These are phyloP conservation scores for Boehmeria nivea DNA, from an alignment of 306 rosid species.

Conservation along the genomic window DNA sequence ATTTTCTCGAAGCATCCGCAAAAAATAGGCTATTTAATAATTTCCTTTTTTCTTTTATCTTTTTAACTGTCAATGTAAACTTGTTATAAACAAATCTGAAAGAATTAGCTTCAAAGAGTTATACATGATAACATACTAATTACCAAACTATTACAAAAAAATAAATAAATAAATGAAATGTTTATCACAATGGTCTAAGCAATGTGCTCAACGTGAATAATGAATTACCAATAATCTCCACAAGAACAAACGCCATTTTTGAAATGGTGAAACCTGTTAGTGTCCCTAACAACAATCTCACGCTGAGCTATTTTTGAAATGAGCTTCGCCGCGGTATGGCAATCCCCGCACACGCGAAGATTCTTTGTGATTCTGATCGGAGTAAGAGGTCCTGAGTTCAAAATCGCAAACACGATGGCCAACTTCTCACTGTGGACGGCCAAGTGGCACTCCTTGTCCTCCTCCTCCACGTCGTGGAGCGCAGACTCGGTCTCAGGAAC, in stretches of 20 bases:
- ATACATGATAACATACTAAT: too few species aligned
- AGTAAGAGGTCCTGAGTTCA: constrained; percentile 39
- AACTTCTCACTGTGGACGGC: constrained; percentile 73
- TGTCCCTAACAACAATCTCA: constrained; percentile 66
- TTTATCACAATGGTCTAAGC: too few species aligned
- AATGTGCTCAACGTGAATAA: too few species aligned
- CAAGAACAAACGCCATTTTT: constrained; percentile 64
- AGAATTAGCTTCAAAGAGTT: too few species aligned
- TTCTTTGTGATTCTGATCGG: constrained; percentile 71
- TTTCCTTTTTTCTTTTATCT: too few species aligned
- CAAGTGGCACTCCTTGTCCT: constrained; percentile 40
- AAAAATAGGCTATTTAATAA: too few species aligned
- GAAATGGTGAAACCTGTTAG: constrained; percentile 83
- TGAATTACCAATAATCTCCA: constrained; percentile 84
- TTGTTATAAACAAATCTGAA: too few species aligned
- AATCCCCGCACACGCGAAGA: constrained; percentile 77
- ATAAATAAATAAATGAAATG: too few species aligned
- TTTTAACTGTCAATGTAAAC: too few species aligned
- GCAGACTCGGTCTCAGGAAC: constrained; percentile 40
- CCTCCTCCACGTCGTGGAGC: constrained; percentile 50
- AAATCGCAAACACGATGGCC: constrained; percentile 73
- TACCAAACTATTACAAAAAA: too few species aligned
- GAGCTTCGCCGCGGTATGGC: constrained; percentile 80
- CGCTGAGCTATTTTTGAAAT: constrained; percentile 52
- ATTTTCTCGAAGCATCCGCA: too few species aligned